Base-by-base conservation (phyloP, 176 grass and related monocot species). In the Rhynchospora tenuis region DNA sequence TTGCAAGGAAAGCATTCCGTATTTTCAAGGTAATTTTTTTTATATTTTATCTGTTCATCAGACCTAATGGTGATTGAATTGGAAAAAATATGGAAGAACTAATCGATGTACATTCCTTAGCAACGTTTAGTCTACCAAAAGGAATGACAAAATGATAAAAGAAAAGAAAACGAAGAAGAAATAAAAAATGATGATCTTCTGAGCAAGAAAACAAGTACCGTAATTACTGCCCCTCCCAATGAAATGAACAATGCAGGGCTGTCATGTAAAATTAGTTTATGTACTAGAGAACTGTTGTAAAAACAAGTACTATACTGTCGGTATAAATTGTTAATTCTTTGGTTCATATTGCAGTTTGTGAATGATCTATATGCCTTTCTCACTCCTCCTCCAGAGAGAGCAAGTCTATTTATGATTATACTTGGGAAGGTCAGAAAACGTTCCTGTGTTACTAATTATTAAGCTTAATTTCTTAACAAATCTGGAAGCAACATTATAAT, bases 341-440 rank as follows among this genome's bases (percentile, higher is more conserved):
- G 26, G 15, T 0, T 26, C 14, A 76, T 4, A 44, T 81, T 63
- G 28, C 78, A 81, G 78, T 81, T 81, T 64, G 78, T 81, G 78
- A 81, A 81, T 44, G 78, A 81, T 81, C 33, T 81, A 9, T 81
- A 81, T 81, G 78, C 78, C 12, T 81, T 81, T 45, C 78, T 81
- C 20, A 81, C 48, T n/a, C 78, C 78, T 45, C 78, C 78, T 63
- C 78, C 78, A 24, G 59, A 59, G 33, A 81, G 43, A 81, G 59
- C 47, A 31, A 46, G 19, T 47, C 9, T 81, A 14, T 17, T 47
- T 42, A 81, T 81, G 78, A 46, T 81, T 43, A 64, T 81, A 81
- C 78, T 81, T 64, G 78, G 78, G 14, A 81, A 81, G 78, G 78
- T 81, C 38, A 81, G 50, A 56, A 55, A 55, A 56, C 6, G 7